phyloP scores from a whole-genome alignment of 257 asterid species.

The Penstemon davidsonii region DNA sequence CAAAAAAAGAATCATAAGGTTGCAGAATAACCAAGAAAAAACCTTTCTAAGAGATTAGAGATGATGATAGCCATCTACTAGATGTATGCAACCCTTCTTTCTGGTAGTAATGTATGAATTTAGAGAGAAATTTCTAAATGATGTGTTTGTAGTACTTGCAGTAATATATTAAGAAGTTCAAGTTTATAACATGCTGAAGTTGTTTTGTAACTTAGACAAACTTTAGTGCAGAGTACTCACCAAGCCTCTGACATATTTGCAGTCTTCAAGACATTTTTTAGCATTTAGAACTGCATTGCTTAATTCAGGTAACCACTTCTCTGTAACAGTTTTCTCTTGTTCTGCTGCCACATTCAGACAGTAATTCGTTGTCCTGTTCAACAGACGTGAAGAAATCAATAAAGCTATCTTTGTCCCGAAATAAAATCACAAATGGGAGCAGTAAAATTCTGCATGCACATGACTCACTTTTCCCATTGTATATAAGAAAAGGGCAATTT shows the following conservation, averaged over 20 bases:
- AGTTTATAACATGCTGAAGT: no score
- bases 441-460: neutral
- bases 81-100: neutral
- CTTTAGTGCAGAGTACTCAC: conserved; percentile 49
- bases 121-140: conserved; percentile 20
- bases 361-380: conserved; percentile 84
- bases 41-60: no score
- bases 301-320: conserved; percentile 88
- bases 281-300: conserved; percentile 71
- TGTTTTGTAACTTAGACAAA: no score
- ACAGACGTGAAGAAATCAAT: conserved; percentile 23
- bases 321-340: conserved; percentile 79
- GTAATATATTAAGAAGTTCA: conserved; percentile 5
- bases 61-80: no score
- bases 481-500: conserved; percentile 2
- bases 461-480: neutral
- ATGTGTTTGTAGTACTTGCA: neutral
- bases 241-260: conserved; percentile 92
- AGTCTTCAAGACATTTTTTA: conserved; percentile 85
- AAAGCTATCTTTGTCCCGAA: conserved; percentile 19
- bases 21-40: no score
- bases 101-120: neutral
- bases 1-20: no score
- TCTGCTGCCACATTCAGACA: conserved; percentile 85
- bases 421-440: conserved; percentile 6